Evolutionary conservation across 441 rosid species (phyloP).

Genomic region (Daphne laureola): DNA sequence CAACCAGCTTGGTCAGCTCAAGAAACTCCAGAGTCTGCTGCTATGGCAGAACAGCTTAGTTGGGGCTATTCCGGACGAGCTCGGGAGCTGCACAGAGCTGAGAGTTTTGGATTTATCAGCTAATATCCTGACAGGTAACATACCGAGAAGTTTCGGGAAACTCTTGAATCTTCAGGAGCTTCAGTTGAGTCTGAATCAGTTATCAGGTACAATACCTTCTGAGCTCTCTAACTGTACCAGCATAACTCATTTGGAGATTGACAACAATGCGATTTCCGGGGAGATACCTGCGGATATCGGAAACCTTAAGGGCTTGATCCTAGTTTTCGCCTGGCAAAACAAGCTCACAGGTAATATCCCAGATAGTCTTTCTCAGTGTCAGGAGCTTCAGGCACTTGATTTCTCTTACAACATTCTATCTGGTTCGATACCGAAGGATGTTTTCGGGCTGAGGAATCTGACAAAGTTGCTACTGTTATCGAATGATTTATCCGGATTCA

Average conservation of each 20-base stretch:
- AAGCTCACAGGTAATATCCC: slow-evolving; percentile 70
- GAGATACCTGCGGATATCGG: slow-evolving; percentile 65
- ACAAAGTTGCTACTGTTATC: slow-evolving; percentile 75
- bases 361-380: slow-evolving; percentile 52
- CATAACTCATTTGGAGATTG: slow-evolving; percentile 66
- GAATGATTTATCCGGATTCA: slow-evolving; percentile 46
- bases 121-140: slow-evolving; percentile 65
- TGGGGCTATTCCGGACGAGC: slow-evolving; percentile 62
- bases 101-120: slow-evolving; percentile 65
- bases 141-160: slow-evolving; percentile 63
- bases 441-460: slow-evolving; percentile 62
- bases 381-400: slow-evolving; percentile 82
- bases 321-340: slow-evolving; percentile 88
- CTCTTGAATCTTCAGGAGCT: slow-evolving; percentile 75
- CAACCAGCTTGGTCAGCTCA: slow-evolving; percentile 43
- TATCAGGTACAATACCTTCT: slow-evolving; percentile 64
- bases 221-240: slow-evolving; percentile 59
- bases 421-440: slow-evolving; percentile 58
- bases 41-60: slow-evolving; percentile 85
- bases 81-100: slow-evolving; percentile 63
- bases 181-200: slow-evolving; percentile 78
- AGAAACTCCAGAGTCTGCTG: slow-evolving; percentile 66
- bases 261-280: slow-evolving; percentile 71
- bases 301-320: slow-evolving; percentile 52
- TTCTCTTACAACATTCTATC: slow-evolving; percentile 72